These are phyloP conservation scores for Microbotryum violaceum DNA, from an alignment of 1,284 basidiomycete species.

Conservation along the genomic window DNA sequence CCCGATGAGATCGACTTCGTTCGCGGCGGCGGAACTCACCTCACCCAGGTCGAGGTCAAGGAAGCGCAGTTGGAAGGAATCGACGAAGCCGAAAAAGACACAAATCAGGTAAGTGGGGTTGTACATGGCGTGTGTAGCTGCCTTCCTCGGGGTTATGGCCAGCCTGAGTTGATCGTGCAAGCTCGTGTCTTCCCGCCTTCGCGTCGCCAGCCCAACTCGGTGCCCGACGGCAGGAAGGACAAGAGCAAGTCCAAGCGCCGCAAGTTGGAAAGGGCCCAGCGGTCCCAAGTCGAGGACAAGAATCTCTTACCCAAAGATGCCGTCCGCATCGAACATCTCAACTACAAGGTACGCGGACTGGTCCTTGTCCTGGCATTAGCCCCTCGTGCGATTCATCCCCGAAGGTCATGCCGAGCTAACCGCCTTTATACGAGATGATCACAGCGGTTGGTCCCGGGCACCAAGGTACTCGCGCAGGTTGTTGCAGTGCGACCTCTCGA, in stretches of 20 bases:
- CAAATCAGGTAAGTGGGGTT: background rate
- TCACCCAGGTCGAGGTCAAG: conserved; percentile 88
- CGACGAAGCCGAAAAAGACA: conserved; percentile 61
- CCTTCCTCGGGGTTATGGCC: background rate
- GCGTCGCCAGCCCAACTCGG: conserved; percentile 2
- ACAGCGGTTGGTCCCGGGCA: conserved; percentile 73
- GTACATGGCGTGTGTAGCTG: background rate
- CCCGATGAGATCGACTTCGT: conserved; percentile 82
- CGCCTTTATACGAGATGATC: background rate
- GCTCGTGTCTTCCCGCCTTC: background rate
- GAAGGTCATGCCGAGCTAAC: conserved; percentile 4
- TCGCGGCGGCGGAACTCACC: conserved; percentile 62
- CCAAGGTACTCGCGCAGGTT: conserved; percentile 79
- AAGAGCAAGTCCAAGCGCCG: conserved; percentile 39
- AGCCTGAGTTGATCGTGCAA: background rate
- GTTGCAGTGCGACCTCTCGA: conserved; percentile 81
- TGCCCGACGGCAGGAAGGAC: conserved; percentile 31
- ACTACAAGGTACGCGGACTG: conserved; percentile 66
- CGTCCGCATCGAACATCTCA: conserved; percentile 78
- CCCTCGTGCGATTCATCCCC: background rate
- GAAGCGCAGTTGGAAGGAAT: conserved; percentile 72
- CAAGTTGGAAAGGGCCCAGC: conserved; percentile 32
- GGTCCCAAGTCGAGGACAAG: conserved; percentile 21
- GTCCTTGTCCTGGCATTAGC: background rate
- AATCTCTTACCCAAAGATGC: conserved; percentile 45